Percentiles rank a stretch among this genome's conserved stretches.
phyloP scores from a whole-genome alignment of 75 land plant species.

The Chamaecyparis obtusa region DNA sequence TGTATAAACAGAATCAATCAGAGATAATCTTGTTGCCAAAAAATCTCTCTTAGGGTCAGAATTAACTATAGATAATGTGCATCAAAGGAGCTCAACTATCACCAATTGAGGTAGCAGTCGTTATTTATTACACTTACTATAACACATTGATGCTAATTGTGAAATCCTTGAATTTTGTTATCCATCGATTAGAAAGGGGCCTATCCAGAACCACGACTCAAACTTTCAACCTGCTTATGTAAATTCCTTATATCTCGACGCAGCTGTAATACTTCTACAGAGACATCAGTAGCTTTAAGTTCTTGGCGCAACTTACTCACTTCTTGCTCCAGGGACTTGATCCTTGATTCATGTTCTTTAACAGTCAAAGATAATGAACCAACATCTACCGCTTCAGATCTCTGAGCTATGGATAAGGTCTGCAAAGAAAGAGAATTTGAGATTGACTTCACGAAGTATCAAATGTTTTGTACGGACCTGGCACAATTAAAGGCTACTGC shows the following conservation, averaged over 20 bases:
- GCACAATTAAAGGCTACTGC: not conserved
- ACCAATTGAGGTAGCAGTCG: not conserved
- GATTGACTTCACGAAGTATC: conserved; percentile 8
- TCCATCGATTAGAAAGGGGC: not conserved
- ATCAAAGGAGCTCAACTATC: not conserved
- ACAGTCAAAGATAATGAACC: conserved; percentile 21
- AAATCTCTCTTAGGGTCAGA: not conserved
- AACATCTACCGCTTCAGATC: conserved; percentile 32
- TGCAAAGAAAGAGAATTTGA: conserved; percentile 17
- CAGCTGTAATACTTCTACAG: conserved; percentile 35
- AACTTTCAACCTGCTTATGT: conserved; percentile 19
- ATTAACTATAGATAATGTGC: too few species aligned
- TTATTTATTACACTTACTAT: not conserved
- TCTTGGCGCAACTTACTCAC: conserved; percentile 32
- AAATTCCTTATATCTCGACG: conserved; percentile 30
- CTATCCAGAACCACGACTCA: not conserved
- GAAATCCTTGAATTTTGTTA: not conserved
- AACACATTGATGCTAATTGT: not conserved
- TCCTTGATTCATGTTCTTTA: conserved; percentile 29
- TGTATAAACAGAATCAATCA: not conserved
- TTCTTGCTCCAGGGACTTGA: conserved; percentile 34
- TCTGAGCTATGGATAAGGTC: conserved; percentile 32
- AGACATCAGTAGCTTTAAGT: conserved; percentile 28
- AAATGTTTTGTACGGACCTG: not conserved
- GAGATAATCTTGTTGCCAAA: not conserved